Percentiles rank a stretch among this genome's conserved stretches.
These are phyloP conservation scores for Acanthamoeba castellanii DNA, from an alignment of 208 protist genomes.

Conservation along the genomic window DNA sequence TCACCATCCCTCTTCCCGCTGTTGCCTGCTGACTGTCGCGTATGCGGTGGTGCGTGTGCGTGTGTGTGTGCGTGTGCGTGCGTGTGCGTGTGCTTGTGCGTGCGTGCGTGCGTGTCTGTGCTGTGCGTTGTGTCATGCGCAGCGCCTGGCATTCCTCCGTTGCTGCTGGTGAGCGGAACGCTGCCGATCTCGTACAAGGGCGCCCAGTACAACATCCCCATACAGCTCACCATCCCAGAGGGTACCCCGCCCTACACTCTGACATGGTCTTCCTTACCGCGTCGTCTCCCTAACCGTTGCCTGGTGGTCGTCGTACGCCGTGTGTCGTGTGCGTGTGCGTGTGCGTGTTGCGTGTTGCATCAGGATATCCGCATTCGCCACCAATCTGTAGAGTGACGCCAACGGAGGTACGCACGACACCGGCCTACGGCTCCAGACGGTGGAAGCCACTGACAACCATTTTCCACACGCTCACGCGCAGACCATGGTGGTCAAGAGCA, in stretches of 20 bases:
- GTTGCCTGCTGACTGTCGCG: too few species aligned
- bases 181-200: conserved; percentile 24
- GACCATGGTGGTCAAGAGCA: conserved; percentile 47
- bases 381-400: conserved; percentile 11
- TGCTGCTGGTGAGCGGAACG: conserved; percentile 28
- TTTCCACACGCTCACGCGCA: not conserved
- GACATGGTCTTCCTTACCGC: not conserved
- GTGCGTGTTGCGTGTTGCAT: not conserved
- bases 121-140: not conserved
- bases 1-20: not conserved
- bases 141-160: not conserved
- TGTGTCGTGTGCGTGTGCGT: not conserved
- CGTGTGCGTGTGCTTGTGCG: too few species aligned
- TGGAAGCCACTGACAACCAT: not conserved
- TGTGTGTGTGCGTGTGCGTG: not conserved
- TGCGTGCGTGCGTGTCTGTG: not conserved
- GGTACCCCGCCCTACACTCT: not conserved
- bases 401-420: not conserved
- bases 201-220: conserved; percentile 29
- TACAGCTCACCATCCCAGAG: conserved; percentile 20
- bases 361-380: not conserved
- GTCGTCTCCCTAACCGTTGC: not conserved
- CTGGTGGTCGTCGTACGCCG: not conserved
- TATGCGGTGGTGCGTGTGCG: too few species aligned
- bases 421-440: too few species aligned